Evolutionary conservation across 306 rosid species (phyloP).

Genomic region (Pueraria montana): DNA sequence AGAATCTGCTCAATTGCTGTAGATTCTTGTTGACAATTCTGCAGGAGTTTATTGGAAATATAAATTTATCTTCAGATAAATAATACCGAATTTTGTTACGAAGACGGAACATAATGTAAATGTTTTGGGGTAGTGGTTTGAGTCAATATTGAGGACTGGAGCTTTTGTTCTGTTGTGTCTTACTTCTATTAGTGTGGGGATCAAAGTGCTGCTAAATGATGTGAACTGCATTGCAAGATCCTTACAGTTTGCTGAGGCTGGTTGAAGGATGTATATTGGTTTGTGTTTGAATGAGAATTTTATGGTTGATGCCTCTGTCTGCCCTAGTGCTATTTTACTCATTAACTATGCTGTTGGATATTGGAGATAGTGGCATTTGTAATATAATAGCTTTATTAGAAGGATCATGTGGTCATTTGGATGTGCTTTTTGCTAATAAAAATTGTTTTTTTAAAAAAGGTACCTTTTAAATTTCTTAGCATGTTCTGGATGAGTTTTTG

Average conservation of each 20-base stretch:
- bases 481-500: too few species aligned
- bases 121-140: background rate
- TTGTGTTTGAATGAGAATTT: background rate
- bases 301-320: background rate
- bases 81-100: background rate
- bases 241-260: background rate
- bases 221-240: background rate
- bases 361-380: background rate
- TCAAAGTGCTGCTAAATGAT: background rate
- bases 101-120: background rate
- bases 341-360: background rate
- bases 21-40: background rate
- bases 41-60: background rate
- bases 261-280: background rate
- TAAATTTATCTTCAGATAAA: background rate
- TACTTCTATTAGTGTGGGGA: background rate
- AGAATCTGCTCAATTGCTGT: background rate
- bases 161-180: background rate
- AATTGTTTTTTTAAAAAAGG: too few species aligned
- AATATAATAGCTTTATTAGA: background rate
- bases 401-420: background rate
- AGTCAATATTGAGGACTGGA: background rate
- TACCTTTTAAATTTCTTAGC: too few species aligned
- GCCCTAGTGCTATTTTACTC: background rate
- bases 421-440: background rate